phyloP scores from a whole-genome alignment of 2,329 filamentous ascomycete species.

The Pseudonectria foliicola region DNA sequence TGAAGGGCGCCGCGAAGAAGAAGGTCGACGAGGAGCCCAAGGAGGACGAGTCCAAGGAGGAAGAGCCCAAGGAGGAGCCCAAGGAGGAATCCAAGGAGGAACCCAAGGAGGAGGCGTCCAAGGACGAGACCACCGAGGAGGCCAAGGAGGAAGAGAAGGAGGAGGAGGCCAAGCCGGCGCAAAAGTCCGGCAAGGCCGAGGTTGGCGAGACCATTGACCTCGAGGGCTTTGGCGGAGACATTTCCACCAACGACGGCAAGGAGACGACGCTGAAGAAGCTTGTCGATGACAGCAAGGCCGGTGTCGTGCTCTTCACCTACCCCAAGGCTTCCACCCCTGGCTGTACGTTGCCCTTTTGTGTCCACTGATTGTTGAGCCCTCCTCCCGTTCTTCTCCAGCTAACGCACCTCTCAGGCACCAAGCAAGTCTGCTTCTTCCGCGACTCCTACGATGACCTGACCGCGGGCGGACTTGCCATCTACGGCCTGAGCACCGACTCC shows the following conservation, averaged over 20 bases:
- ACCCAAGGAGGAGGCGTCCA: slow-evolving; percentile 6
- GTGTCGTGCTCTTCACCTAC: slow-evolving; percentile 91
- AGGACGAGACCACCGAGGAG: slow-evolving; percentile 23
- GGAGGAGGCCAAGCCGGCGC: slow-evolving; percentile 12
- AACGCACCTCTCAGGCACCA: slow-evolving; percentile 61
- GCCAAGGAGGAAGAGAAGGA: slow-evolving; percentile 31
- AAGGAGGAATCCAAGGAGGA: slow-evolving; percentile 7
- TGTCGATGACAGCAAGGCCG: slow-evolving; percentile 73
- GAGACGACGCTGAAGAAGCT: slow-evolving; percentile 75
- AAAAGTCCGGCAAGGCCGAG: slow-evolving; percentile 31
- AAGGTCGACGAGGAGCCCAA: slow-evolving; percentile 19
- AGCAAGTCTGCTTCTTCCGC: slow-evolving; percentile 87
- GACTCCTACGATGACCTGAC: slow-evolving; percentile 74
- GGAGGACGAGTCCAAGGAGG: slow-evolving; percentile 15
- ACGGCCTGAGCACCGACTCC: slow-evolving; percentile 80
- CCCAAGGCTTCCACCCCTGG: slow-evolving; percentile 91
- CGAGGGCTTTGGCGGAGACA: slow-evolving; percentile 58
- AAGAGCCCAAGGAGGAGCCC: slow-evolving; percentile 3
- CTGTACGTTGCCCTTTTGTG: slow-evolving; percentile 53
- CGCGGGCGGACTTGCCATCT: slow-evolving; percentile 74
- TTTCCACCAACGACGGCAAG: slow-evolving; percentile 78
- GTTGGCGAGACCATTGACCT: slow-evolving; percentile 51
- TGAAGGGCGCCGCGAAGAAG: slow-evolving; percentile 20
- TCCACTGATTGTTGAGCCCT: slow-evolving; percentile 3
- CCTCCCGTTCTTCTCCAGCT: slow-evolving; percentile 2